Base-by-base conservation (phyloP, 306 rosid species). In the Cercis canadensis region DNA sequence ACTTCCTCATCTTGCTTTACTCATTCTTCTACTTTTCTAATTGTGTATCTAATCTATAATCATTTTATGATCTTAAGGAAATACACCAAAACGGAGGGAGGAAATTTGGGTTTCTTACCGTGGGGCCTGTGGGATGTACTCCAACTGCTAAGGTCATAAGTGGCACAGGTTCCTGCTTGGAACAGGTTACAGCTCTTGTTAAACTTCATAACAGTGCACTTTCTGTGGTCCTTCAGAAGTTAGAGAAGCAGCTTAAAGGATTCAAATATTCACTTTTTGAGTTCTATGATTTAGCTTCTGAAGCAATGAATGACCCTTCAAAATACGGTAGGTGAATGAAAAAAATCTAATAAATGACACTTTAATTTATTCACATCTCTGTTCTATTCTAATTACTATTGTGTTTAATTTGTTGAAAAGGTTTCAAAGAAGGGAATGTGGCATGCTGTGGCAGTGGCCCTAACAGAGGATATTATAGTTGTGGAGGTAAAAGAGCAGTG, bases 381-480 rank as follows among this genome's bases (percentile, higher is more conserved):
- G 45, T 31, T 40, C 17, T 15, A n/a, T n/a, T 13, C 8, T 12
- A 4, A 6, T 10, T n/a, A 13, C 9, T 6, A 9, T 16, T 8
- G 43, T 37, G 10, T 37, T 37, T 37, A 5, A 5, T 33, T 73
- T 68, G 12, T 1, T 50, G 40, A 41, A 6, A 45, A 87, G 90
- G 90, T 15, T 75, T 90, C 11, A 85, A 78, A 67, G 87, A 81
- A 67, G 86, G 77, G 8, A 75, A 49, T 11, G 43, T 4, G 4
- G 92, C 83, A 59, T 87, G 92, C 33, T 89, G 92, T 65, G 96
- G 96, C 0, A 76, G 77, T 49, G 88, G 96, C 0, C 81, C 76
- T 13, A 73, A 66, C 60, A 81, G 81, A 58, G 89, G 79, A 57
- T 62, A 67, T 49, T 21, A 9, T 11, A 90, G 75, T 65, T 90